These are phyloP conservation scores for Miscanthus lutarioriparius DNA, from an alignment of 176 grass and related monocot species.

Conservation along the genomic window DNA sequence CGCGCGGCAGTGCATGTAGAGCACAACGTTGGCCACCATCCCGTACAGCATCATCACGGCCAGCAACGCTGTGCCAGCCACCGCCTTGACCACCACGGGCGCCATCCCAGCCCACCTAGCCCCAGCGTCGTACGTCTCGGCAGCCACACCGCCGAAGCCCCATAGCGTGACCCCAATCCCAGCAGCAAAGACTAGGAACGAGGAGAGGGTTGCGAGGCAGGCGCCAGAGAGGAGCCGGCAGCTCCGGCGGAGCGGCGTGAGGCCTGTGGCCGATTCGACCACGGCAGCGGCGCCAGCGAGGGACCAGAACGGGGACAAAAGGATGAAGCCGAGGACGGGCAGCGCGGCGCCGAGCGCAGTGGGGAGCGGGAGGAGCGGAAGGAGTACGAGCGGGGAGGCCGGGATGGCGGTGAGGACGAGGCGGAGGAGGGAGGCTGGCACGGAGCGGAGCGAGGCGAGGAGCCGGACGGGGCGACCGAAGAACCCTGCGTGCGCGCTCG, in stretches of 20 bases:
- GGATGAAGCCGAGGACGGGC: background rate
- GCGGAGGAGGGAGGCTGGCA: conserved; percentile 18
- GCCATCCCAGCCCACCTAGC: conserved; percentile 25
- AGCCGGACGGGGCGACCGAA: conserved; percentile 40
- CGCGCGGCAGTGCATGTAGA: conserved; percentile 46
- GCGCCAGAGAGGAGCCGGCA: conserved; percentile 7
- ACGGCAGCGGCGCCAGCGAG: conserved; percentile 34
- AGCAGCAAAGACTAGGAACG: conserved; percentile 16
- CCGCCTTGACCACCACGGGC: conserved; percentile 31
- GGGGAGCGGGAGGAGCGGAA: conserved; percentile 29
- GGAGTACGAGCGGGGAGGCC: conserved; percentile 11
- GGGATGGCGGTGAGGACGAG: conserved; percentile 18
- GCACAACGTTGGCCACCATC: conserved; percentile 39
- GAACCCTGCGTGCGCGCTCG: conserved; percentile 42
- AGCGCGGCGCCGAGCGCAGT: background rate
- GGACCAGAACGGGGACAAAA: conserved; percentile 38
- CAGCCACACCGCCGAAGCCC: conserved; percentile 36
- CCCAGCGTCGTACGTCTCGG: background rate
- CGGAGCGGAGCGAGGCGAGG: conserved; percentile 26
- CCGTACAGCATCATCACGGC: conserved; percentile 33
- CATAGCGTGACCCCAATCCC: conserved; percentile 24
- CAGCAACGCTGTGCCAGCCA: conserved; percentile 27
- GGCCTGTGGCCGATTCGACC: conserved; percentile 14
- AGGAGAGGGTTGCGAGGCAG: conserved; percentile 14
- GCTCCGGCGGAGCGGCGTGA: conserved; percentile 31